A percentile compares a stretch with the other conserved stretches of the same genome.
Conservation (phyloP, 2,329 filamentous ascomycete species). For the Botrytis cinerea region DNA sequence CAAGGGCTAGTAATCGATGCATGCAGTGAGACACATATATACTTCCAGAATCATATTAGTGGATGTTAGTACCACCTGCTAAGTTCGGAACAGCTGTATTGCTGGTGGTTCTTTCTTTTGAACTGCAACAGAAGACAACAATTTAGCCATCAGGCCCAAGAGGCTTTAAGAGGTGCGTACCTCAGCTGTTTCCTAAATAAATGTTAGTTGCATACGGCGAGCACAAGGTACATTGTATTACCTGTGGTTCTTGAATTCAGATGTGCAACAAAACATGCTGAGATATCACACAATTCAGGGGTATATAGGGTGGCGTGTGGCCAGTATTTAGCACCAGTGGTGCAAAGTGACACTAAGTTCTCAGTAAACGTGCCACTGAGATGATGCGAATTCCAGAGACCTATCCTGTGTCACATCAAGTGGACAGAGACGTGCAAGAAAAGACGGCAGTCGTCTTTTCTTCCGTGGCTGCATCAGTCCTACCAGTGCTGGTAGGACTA, state of each 20-base stretch:
- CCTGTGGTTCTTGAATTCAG: not conserved
- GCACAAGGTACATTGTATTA: not conserved
- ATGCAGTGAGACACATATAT: not conserved
- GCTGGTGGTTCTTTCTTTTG: not conserved
- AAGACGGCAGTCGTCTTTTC: not conserved
- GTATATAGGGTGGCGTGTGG: not conserved
- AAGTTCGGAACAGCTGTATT: not conserved
- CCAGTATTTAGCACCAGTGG: not conserved
- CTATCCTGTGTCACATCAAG: not conserved
- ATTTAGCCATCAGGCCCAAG: too few species aligned
- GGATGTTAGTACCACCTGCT: not conserved
- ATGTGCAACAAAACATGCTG: not conserved
- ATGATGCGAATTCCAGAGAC: not conserved
- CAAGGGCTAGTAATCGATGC: not conserved
- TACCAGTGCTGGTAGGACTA: not conserved
- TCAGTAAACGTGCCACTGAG: not conserved
- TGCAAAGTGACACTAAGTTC: not conserved
- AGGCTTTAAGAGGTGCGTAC: not conserved
- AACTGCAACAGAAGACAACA: not conserved
- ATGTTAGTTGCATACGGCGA: not conserved
- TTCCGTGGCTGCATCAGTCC: not conserved
- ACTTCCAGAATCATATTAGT: not conserved
- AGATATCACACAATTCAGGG: not conserved
- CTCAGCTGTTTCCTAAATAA: not conserved
- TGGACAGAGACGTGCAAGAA: slow-evolving; percentile 5